Percentiles rank a stretch among this genome's conserved stretches.
Evolutionary conservation across 2,329 filamentous ascomycete genomes (phyloP).

Genomic region (Fusarium redolens): DNA sequence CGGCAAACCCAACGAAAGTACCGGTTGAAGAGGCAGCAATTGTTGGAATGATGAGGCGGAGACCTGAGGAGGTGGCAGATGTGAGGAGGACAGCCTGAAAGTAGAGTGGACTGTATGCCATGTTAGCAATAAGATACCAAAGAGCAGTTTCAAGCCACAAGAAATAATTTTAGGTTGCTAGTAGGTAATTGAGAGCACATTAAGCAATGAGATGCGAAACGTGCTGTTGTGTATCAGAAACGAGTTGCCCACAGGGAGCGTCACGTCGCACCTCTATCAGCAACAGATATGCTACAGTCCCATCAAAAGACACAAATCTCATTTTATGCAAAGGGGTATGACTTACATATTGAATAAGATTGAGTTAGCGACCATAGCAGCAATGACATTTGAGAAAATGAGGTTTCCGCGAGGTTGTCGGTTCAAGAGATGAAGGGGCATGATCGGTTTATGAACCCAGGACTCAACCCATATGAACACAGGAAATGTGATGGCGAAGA

Average conservation of each 20-base stretch:
- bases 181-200: not conserved
- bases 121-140: not conserved
- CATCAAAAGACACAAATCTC: not conserved
- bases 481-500: constrained; percentile 61
- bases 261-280: not conserved
- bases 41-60: constrained; percentile 74
- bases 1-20: constrained; percentile 69
- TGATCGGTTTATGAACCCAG: constrained; percentile 64
- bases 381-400: constrained; percentile 66
- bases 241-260: not conserved
- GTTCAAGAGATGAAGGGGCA: constrained; percentile 66
- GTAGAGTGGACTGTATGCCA: constrained; percentile 69
- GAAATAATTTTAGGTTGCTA: not conserved
- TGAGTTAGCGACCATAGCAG: constrained; percentile 63
- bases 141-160: not conserved
- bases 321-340: not conserved
- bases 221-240: not conserved
- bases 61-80: constrained; percentile 76
- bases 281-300: not conserved
- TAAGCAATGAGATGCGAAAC: not conserved
- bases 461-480: constrained; percentile 65
- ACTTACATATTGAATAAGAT: constrained; percentile 69
- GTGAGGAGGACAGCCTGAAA: constrained; percentile 81
- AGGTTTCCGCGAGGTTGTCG: constrained; percentile 66
- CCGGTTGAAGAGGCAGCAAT: constrained; percentile 66